Base-by-base conservation (phyloP, 139 green algal species). In the Edaphochlamys debaryana region DNA sequence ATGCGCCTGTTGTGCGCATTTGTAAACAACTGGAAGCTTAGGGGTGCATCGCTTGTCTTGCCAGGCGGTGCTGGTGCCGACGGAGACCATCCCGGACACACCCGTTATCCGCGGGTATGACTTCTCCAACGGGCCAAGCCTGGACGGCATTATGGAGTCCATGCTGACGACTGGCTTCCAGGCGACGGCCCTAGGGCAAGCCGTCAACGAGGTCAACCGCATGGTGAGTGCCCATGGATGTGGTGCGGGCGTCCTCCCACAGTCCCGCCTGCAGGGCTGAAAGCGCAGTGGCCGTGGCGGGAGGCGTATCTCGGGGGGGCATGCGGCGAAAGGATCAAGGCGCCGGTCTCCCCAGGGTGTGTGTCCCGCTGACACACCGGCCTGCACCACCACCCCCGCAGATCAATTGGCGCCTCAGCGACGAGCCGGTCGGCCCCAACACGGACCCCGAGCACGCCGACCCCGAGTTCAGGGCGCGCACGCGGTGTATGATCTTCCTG, bases 181-280 rank as follows among this genome's bases (percentile, higher is more conserved):
- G 79, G 97, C 98, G 19, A 98, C 94, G 2, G 84, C 90, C 0
- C 86, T 99, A 52, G 97, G 95, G 0, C 89, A 96, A 62, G 97
- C 96, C 2, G 80, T 98, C 20, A 67, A 95, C 1, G 97, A 99
- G 73, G 88, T 99, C 87, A 98, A 99, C 79, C 90, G 94, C 29
- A 99, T 99, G 97, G 92, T 99, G 70, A 58, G 89, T 48, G 58
- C 15, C 62, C 29, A n/a, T n/a, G n/a, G n/a, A n/a, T n/a, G n/a
- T n/a, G n/a, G n/a, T n/a, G n/a, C n/a, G n/a, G n/a, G n/a, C n/a
- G n/a, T n/a, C n/a, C n/a, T n/a, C n/a, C n/a, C n/a, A n/a, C n/a
- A n/a, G n/a, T n/a, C n/a, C n/a, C n/a, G n/a, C n/a, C n/a, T n/a
- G n/a, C n/a, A n/a, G n/a, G n/a, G n/a, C n/a, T n/a, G n/a, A n/a